Evolutionary conservation across 2,329 filamentous ascomycete genomes (phyloP).

Genomic region (Penicillium nordicum): DNA sequence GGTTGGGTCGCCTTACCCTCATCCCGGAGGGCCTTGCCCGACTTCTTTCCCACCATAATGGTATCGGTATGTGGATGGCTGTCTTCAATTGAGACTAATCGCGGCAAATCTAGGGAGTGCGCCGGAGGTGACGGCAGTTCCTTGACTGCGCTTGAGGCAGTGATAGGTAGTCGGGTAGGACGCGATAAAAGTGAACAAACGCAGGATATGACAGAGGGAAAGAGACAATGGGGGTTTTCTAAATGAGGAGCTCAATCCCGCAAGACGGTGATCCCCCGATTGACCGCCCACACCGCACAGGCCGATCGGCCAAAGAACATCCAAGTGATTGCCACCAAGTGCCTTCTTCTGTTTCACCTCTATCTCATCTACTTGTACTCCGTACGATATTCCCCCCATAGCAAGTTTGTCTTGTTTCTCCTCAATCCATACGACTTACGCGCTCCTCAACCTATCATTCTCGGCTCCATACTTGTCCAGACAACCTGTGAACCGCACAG

Average conservation of each 20-base stretch:
- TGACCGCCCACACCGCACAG: constrained; percentile 27
- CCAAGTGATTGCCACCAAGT: constrained; percentile 23
- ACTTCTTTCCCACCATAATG: constrained; percentile 65
- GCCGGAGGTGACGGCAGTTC: not conserved
- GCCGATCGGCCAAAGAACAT: constrained; percentile 16
- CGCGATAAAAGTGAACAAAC: not conserved
- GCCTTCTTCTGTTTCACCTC: constrained; percentile 4
- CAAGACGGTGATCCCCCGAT: constrained; percentile 16
- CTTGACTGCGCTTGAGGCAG: not conserved
- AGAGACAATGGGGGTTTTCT: constrained; percentile 6
- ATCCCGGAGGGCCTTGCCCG: constrained; percentile 59
- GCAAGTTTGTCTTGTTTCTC: not conserved
- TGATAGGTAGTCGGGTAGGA: not conserved
- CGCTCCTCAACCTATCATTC: not conserved
- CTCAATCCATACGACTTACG: not conserved
- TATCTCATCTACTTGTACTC: constrained; percentile 3
- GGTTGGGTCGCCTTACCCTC: constrained; percentile 44
- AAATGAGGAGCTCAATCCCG: constrained; percentile 12
- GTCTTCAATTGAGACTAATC: constrained; percentile 7
- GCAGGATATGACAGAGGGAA: not conserved
- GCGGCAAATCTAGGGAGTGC: constrained; percentile 18
- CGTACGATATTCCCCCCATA: not conserved
- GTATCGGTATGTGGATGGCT: not conserved
- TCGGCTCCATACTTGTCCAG: not conserved
- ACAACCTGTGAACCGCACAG: constrained; percentile 1